Evolutionary conservation across 345 rosid genomes (phyloP), one percentile per base, ranked within the genome.

Genomic region (Eucalyptus caleyi): DNA sequence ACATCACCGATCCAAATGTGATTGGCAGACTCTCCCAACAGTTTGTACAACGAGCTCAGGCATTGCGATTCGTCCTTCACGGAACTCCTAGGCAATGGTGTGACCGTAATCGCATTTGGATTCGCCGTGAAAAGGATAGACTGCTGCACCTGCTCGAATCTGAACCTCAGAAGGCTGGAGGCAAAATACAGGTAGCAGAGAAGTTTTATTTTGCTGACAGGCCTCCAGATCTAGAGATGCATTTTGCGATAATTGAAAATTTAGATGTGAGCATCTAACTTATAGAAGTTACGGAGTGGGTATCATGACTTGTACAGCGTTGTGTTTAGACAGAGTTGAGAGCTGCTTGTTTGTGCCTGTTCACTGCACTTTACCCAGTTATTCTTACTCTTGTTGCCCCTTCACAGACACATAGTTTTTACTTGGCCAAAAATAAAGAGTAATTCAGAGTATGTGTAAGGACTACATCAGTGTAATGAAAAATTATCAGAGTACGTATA

Each of bases 41-140:
- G 16, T 81, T 95, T 60, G 56, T 32, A 19, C 91, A 88, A 89
- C 92, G 92, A 80, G 86, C 53, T 49, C 87, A 89, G 32, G 82
- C 88, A 37, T 45, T 96, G 56, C 94, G 95, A 13, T 91, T 97
- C 42, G 34, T 94, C 87, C 90, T 96, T 77, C 98, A 96, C 56
- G 99, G 99, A 93, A 96, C 99, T 92, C 99, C 99, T 1, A 95
- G 98, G 94, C 99, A 97, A 88, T 96, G 99, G 99, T 80, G 96
- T 82, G 99, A 97, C 89, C 86, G 86, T 34, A 62, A 89, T 67
- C 96, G 98, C 82, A 91, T 50, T n/a, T 93, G 94, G 97, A 94
- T 95, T 77, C 86, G 89, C 50, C 85, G 92, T 14, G 99, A 96
- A 88, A 97, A 97, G 89, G 95, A 96, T 45, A 91, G 90, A 69